Conservation (phyloP, 2,329 filamentous ascomycete genomes). For the Sodiomyces alkalinus region DNA sequence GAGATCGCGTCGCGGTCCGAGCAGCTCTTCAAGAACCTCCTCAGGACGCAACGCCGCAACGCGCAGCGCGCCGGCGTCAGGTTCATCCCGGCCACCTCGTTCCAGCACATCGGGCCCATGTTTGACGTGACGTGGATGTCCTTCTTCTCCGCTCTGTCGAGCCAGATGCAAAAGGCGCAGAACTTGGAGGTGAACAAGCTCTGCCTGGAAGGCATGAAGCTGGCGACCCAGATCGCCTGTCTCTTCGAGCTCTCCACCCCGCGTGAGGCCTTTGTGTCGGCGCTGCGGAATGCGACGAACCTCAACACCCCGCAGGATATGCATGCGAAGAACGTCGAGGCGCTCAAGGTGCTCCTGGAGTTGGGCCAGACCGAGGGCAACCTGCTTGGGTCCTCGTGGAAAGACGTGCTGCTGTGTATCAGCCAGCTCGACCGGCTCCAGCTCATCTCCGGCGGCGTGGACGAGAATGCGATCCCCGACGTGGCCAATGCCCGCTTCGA, state of each 20-base stretch:
- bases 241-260: slow-evolving; percentile 89
- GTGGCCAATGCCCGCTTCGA: slow-evolving; percentile 69
- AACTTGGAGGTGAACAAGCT: slow-evolving; percentile 84
- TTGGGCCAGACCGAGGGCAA: slow-evolving; percentile 90
- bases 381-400: slow-evolving; percentile 77
- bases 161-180: slow-evolving; percentile 82
- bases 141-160: slow-evolving; percentile 86
- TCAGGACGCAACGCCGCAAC: slow-evolving; percentile 76
- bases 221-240: slow-evolving; percentile 86
- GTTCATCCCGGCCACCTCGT: slow-evolving; percentile 88
- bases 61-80: slow-evolving; percentile 51
- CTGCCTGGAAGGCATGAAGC: slow-evolving; percentile 88
- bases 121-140: slow-evolving; percentile 99
- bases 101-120: slow-evolving; percentile 93
- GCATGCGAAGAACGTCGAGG: slow-evolving; percentile 90
- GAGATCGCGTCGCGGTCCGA: slow-evolving; percentile 63
- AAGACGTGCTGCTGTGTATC: slow-evolving; percentile 87
- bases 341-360: slow-evolving; percentile 79
- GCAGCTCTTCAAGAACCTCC: slow-evolving; percentile 85
- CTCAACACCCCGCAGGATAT: slow-evolving; percentile 93
- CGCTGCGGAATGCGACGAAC: slow-evolving; percentile 85
- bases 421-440: slow-evolving; percentile 93
- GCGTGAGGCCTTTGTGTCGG: slow-evolving; percentile 85
- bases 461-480: slow-evolving; percentile 83
- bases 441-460: slow-evolving; percentile 84